phyloP scores from a whole-genome alignment of 1,139 yeast genomes.

The Candida glucosophila region DNA sequence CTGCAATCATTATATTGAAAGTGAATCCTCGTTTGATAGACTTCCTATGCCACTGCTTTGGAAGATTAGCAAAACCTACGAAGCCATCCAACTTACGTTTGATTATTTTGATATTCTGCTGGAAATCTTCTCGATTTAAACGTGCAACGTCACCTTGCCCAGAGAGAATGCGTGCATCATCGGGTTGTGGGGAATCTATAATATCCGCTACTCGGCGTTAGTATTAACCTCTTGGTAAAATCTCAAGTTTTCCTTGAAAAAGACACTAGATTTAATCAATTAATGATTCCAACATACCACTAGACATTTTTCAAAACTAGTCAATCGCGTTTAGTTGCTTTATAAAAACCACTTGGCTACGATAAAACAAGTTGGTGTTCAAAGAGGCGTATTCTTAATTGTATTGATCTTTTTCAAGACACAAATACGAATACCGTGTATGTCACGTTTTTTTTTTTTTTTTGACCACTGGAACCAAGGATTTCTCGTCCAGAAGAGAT shows the following conservation, averaged over 20 bases:
- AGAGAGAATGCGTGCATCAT: conserved; percentile 3
- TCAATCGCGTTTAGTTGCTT: too few species aligned
- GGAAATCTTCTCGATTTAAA: conserved; percentile 5
- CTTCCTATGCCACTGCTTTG: conserved; percentile 98
- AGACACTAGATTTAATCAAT: too few species aligned
- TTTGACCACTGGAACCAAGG: too few species aligned
- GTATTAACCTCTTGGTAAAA: conserved; percentile 2
- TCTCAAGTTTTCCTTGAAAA: neutral
- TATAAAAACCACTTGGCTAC: too few species aligned
- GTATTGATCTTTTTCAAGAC: too few species aligned
- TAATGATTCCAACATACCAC: conserved; percentile 5
- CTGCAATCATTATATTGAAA: conserved; percentile 83
- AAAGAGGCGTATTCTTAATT: too few species aligned
- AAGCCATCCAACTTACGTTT: conserved; percentile 82
- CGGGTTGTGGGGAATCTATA: conserved; percentile 4
- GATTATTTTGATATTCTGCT: conserved; percentile 47
- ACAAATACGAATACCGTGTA: too few species aligned
- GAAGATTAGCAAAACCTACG: conserved; percentile 96
- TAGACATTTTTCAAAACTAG: too few species aligned
- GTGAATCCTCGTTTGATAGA: conserved; percentile 90
- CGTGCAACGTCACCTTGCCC: conserved; percentile 2
- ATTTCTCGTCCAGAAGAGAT: too few species aligned
- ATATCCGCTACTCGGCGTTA: conserved; percentile 5
- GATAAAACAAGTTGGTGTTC: too few species aligned
- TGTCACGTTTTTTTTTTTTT: too few species aligned